Evolutionary conservation across 1,284 basidiomycete species (phyloP).

Genomic region (Mycena citricolor): DNA sequence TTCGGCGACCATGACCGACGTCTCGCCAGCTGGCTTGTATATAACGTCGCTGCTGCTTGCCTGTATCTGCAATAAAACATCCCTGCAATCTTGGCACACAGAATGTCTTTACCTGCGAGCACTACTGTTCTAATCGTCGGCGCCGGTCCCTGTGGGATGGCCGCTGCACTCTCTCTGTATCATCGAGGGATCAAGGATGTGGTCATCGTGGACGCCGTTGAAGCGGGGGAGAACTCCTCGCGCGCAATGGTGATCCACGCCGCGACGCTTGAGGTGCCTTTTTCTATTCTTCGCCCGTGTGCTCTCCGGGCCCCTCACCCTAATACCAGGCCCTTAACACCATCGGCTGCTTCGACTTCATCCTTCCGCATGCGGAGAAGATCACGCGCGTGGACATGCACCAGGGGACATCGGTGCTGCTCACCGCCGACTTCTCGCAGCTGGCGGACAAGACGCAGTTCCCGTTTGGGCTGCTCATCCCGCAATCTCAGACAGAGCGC

Average conservation of each 20-base stretch:
- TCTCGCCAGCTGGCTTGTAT: too few relatives aligned
- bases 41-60: too few relatives aligned
- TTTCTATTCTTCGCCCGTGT: too few relatives aligned
- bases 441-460: conserved; percentile 42
- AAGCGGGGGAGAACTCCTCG: conserved; percentile 1
- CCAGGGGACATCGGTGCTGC: conserved; percentile 31
- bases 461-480: conserved; percentile 44
- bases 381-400: conserved; percentile 28
- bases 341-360: conserved; percentile 41
- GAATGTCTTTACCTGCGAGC: conserved; percentile 7
- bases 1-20: too few relatives aligned
- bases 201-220: conserved; percentile 1
- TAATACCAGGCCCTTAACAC: conserved; percentile 42
- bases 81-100: too few relatives aligned
- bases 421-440: conserved; percentile 33
- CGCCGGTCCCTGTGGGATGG: conserved; percentile 2
- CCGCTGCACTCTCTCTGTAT: conserved; percentile 1
- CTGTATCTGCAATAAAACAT: too few relatives aligned
- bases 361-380: conserved; percentile 42
- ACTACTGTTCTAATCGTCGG: conserved; percentile 2
- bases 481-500: conserved; percentile 50
- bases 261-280: conserved; percentile 2
- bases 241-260: conserved; percentile 4
- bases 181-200: neutral
- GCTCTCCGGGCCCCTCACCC: too few relatives aligned